Conservation (phyloP, 441 rosid genomes). For the Corymbia calophylla region DNA sequence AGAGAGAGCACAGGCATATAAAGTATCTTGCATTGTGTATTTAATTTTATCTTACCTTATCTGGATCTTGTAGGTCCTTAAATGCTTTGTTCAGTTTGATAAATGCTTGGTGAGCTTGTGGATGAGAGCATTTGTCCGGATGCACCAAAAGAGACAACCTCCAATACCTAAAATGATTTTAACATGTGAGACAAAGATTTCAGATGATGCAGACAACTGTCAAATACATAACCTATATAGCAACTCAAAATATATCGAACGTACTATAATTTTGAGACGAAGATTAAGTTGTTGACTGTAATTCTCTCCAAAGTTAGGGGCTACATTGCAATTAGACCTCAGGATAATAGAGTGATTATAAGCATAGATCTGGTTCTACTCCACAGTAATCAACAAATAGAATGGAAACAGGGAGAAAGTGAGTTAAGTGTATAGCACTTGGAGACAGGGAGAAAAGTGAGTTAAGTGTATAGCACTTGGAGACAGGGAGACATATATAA, state of each 20-base stretch:
- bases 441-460: not conserved
- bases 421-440: not conserved
- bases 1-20: not conserved
- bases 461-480: not conserved
- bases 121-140: slow-evolving; percentile 96
- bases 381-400: not conserved
- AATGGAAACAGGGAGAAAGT: not conserved
- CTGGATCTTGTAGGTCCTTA: slow-evolving; percentile 84
- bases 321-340: not conserved
- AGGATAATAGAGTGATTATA: not conserved
- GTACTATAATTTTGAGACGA: not conserved
- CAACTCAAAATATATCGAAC: not conserved
- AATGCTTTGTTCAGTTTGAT: slow-evolving; percentile 78
- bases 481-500: not conserved
- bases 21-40: not conserved
- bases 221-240: not conserved
- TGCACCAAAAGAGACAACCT: slow-evolving; percentile 91
- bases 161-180: slow-evolving; percentile 59
- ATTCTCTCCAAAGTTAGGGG: not conserved
- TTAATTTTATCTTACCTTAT: slow-evolving; percentile 38
- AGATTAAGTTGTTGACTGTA: not conserved
- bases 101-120: slow-evolving; percentile 87
- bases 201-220: not conserved
- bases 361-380: not conserved
- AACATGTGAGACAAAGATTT: not conserved